Percentiles rank a stretch among this genome's conserved stretches.
Conservation (phyloP, 805 yeast genomes). For the Starmerella kuoi region DNA sequence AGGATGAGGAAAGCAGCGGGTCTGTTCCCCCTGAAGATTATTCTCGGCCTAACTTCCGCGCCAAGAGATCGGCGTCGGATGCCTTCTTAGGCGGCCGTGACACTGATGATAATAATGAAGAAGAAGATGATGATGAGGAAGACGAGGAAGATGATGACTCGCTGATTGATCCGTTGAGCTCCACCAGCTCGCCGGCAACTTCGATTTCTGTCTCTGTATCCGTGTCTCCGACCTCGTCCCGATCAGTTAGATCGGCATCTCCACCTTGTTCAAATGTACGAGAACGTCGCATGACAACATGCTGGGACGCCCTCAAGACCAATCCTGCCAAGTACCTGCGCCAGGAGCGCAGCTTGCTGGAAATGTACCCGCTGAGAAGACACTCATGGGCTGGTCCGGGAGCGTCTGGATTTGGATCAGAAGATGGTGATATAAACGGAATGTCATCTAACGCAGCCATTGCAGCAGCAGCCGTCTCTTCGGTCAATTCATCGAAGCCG, state of each 20-base stretch:
- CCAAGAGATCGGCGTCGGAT: slow-evolving; percentile 10
- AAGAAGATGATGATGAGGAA: slow-evolving; percentile 1
- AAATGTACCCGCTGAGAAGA: slow-evolving; percentile 26
- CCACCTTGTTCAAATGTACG: slow-evolving; percentile 2
- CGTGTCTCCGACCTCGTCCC: too few relatives aligned
- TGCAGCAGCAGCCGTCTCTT: neutral
- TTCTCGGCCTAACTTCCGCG: neutral
- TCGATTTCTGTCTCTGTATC: too few relatives aligned
- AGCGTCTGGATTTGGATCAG: slow-evolving; percentile 1
- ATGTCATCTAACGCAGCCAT: neutral
- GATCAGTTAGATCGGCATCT: neutral
- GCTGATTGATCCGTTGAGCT: neutral
- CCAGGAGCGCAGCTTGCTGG: slow-evolving; percentile 25
- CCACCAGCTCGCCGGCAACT: neutral
- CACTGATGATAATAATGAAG: neutral
- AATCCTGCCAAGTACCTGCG: slow-evolving; percentile 26
- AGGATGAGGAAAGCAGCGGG: slow-evolving; percentile 11
- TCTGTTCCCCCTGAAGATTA: slow-evolving; percentile 6
- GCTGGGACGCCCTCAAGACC: slow-evolving; percentile 24
- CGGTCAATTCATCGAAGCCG: neutral
- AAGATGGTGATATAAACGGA: slow-evolving; percentile 1
- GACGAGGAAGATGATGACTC: neutral
- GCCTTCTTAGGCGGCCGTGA: slow-evolving; percentile 6
- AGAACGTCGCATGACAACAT: slow-evolving; percentile 24
- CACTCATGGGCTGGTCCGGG: slow-evolving; percentile 26